Conservation (phyloP, 495 filamentous ascomycete genomes). For the Hyaloscypha hepaticicola region DNA sequence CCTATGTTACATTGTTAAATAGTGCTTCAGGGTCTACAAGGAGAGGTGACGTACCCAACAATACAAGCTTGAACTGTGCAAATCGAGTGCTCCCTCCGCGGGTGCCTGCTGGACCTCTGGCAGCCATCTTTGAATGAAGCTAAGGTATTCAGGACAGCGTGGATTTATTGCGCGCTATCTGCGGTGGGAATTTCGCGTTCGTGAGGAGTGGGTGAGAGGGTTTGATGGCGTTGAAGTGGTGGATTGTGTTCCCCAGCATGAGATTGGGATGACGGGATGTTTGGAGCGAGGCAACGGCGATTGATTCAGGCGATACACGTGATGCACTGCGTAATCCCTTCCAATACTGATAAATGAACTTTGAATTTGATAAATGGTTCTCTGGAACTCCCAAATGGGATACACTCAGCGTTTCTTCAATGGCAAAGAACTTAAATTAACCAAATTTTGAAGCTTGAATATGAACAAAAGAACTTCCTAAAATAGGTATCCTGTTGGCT, state of each 20-base stretch:
- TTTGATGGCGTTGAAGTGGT: constrained; percentile 3
- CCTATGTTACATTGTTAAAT: constrained; percentile 49
- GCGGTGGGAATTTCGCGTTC: not conserved
- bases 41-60: constrained; percentile 67
- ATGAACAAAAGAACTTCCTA: too few relatives aligned
- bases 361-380: constrained; percentile 1
- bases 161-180: not conserved
- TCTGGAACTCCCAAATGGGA: too few relatives aligned
- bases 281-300: constrained; percentile 9
- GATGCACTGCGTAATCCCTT: constrained; percentile 18
- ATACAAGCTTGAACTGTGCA: constrained; percentile 97
- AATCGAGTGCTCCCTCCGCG: constrained; percentile 75
- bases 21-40: constrained; percentile 8
- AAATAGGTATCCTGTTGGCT: too few relatives aligned
- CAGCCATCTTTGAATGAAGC: constrained; percentile 59
- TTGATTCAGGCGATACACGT: constrained; percentile 10
- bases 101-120: constrained; percentile 72
- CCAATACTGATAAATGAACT: not conserved
- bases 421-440: too few relatives aligned
- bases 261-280: constrained; percentile 22
- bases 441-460: too few relatives aligned
- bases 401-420: too few relatives aligned
- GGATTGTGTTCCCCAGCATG: not conserved
- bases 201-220: not conserved
- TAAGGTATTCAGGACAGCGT: constrained; percentile 1